These are phyloP conservation scores for Marsdenia floribunda DNA, from an alignment of 257 asterid genomes.

Conservation along the genomic window DNA sequence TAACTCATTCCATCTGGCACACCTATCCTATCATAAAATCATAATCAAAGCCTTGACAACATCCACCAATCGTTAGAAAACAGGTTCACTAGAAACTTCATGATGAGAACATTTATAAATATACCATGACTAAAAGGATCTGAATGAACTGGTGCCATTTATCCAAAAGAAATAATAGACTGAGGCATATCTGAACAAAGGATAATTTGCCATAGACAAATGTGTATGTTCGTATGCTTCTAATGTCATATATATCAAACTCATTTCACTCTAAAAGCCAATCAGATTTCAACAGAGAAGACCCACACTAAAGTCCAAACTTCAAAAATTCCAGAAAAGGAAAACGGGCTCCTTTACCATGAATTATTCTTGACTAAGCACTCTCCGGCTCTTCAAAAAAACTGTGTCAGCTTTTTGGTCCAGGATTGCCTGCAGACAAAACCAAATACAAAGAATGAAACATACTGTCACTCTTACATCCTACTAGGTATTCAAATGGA, in stretches of 20 bases:
- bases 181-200: not conserved
- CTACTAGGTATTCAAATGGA: not conserved
- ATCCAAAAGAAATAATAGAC: not conserved
- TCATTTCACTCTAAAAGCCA: not conserved
- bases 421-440: slow-evolving; percentile 4
- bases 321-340: not conserved
- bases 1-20: not conserved
- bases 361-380: not conserved
- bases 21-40: not conserved
- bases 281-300: not conserved
- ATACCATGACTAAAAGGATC: not conserved
- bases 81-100: not conserved
- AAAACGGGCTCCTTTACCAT: not conserved
- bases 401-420: not conserved
- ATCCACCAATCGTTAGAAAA: not conserved
- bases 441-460: too few species aligned
- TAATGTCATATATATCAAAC: not conserved
- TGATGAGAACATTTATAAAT: not conserved
- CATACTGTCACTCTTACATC: not conserved
- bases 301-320: not conserved
- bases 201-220: not conserved
- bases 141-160: not conserved
- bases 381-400: not conserved
- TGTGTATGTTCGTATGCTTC: too few species aligned
- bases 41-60: not conserved